phyloP scores from a whole-genome alignment of 2,329 filamentous ascomycete genomes.

The Neonectria punicea region DNA sequence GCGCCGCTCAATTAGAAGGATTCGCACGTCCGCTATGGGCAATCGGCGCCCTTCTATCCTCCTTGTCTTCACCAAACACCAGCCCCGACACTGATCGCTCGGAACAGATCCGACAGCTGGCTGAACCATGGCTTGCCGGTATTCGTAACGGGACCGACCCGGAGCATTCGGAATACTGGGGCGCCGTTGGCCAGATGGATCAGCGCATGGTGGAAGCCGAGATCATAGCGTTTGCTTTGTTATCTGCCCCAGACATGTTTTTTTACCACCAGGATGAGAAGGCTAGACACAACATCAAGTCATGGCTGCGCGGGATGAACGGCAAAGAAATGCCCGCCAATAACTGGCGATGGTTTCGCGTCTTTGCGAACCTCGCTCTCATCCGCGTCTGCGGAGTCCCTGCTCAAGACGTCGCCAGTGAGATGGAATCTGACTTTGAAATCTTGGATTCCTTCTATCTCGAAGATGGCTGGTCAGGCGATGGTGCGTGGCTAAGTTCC shows the following conservation, averaged over 20 bases:
- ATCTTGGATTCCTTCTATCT: slow-evolving; percentile 58
- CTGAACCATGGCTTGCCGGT: slow-evolving; percentile 46
- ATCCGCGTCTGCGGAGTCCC: slow-evolving; percentile 53
- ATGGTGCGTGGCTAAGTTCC: slow-evolving; percentile 54
- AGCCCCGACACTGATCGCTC: background rate
- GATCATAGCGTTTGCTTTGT: slow-evolving; percentile 59
- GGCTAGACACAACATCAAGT: slow-evolving; percentile 47
- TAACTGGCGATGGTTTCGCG: slow-evolving; percentile 65
- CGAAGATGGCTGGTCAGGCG: slow-evolving; percentile 58
- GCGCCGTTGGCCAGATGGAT: slow-evolving; percentile 55
- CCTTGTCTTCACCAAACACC: slow-evolving; percentile 14
- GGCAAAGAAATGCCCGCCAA: slow-evolving; percentile 57
- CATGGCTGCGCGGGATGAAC: slow-evolving; percentile 57
- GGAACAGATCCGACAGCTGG: slow-evolving; percentile 17
- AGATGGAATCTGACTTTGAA: slow-evolving; percentile 55
- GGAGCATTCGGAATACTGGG: slow-evolving; percentile 57
- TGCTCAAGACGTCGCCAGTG: slow-evolving; percentile 44
- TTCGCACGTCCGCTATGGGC: slow-evolving; percentile 55
- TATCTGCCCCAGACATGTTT: slow-evolving; percentile 52
- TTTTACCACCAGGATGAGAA: slow-evolving; percentile 42
- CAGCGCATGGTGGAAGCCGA: slow-evolving; percentile 67
- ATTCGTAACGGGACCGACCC: slow-evolving; percentile 49
- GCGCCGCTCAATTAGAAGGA: slow-evolving; percentile 57
- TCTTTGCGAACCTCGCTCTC: slow-evolving; percentile 60
- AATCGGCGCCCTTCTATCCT: slow-evolving; percentile 53